Conservation (phyloP, 225 moss, liverwort and hornwort genomes). For the Bryum argenteum region DNA sequence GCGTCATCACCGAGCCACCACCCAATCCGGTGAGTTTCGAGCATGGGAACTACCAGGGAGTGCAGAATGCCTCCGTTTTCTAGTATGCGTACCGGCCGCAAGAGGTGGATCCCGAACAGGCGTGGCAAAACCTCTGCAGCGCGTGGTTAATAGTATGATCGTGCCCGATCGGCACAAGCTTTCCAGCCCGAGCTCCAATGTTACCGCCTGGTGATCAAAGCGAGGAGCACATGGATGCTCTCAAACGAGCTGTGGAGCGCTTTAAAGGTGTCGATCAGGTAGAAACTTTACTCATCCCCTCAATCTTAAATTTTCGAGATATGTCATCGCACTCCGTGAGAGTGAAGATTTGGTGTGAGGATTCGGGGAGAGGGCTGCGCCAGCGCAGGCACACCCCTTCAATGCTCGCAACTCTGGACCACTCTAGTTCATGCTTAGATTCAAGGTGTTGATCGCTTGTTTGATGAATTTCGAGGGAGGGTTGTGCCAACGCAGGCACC, state of each 20-base stretch:
- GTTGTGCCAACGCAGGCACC: too few species aligned
- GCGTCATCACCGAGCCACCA: constrained; percentile 24
- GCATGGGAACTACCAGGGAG: constrained; percentile 31
- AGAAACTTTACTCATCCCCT: background rate
- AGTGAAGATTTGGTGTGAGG: too few species aligned
- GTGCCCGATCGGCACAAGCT: constrained; percentile 9
- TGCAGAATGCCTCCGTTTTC: constrained; percentile 22
- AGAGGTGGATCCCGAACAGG: constrained; percentile 40
- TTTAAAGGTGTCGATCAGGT: constrained; percentile 53
- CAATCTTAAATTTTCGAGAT: background rate
- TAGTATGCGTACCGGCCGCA: constrained; percentile 26
- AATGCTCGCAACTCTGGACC: too few species aligned
- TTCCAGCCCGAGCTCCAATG: background rate
- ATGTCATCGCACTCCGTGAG: too few species aligned
- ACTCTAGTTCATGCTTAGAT: too few species aligned
- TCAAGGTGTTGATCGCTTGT: too few species aligned
- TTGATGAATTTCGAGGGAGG: too few species aligned
- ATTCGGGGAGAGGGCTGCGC: too few species aligned
- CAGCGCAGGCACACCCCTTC: too few species aligned
- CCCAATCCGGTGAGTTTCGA: constrained; percentile 31
- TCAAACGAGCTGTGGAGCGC: constrained; percentile 43
- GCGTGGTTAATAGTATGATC: constrained; percentile 32
- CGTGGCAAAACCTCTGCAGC: constrained; percentile 52
- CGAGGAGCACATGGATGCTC: constrained; percentile 43
- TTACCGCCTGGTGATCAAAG: constrained; percentile 18